Evolutionary conservation across 495 filamentous ascomycete species (phyloP).

Genomic region (Podospora sp.): DNA sequence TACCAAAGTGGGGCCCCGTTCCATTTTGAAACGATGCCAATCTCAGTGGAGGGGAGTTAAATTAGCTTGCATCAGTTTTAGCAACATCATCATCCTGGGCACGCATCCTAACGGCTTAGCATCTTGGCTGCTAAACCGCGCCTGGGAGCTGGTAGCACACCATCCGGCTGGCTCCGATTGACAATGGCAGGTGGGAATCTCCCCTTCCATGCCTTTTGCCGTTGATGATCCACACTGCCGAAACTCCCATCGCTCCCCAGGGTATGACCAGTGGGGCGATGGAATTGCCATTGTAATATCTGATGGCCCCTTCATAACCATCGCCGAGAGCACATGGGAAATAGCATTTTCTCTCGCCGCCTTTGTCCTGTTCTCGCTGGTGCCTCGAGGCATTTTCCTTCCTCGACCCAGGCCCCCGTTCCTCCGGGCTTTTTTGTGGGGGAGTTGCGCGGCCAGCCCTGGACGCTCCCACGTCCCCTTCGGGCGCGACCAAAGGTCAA

Average conservation of each 20-base stretch:
- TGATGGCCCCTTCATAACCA: not conserved
- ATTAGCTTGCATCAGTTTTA: constrained; percentile 12
- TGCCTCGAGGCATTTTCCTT: not conserved
- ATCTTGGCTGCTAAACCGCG: not conserved
- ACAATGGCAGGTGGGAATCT: not conserved
- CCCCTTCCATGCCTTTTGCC: not conserved
- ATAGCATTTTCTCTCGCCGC: not conserved
- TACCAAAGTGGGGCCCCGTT: constrained; percentile 8
- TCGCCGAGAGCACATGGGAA: not conserved
- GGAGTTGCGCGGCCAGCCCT: constrained; percentile 4
- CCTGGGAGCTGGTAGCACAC: not conserved
- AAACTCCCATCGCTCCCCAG: not conserved
- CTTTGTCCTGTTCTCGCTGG: not conserved
- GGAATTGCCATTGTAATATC: not conserved
- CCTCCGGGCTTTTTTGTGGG: constrained; percentile 1
- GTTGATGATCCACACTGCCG: not conserved
- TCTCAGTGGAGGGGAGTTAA: constrained; percentile 7
- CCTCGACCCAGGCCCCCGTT: not conserved
- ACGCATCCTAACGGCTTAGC: not conserved
- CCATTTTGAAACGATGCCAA: constrained; percentile 22
- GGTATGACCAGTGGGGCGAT: not conserved
- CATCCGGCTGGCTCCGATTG: not conserved
- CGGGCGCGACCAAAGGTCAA: not conserved
- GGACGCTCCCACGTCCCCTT: not conserved
- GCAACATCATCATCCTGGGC: not conserved